These are phyloP conservation scores for Sclerotinia sclerotiorum DNA, from an alignment of 2,329 filamentous ascomycete species.

Conservation along the genomic window DNA sequence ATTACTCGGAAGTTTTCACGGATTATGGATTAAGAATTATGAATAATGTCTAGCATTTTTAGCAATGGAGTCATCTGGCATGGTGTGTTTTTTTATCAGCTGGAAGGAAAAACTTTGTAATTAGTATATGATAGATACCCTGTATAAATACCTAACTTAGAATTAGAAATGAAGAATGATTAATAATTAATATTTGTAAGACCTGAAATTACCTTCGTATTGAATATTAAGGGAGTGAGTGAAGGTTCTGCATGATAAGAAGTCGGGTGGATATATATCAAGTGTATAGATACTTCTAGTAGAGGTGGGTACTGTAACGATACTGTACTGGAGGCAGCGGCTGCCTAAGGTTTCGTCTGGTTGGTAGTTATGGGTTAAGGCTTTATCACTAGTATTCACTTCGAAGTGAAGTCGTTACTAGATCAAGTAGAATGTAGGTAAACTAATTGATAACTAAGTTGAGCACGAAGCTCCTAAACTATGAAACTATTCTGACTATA, in stretches of 20 bases:
- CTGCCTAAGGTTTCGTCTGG: too few species aligned
- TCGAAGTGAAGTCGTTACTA: too few species aligned
- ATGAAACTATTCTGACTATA: too few species aligned
- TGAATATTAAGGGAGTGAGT: not conserved
- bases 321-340: too few species aligned
- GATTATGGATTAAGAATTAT: constrained; percentile 10
- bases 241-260: not conserved
- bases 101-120: not conserved
- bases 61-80: not conserved
- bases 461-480: too few species aligned
- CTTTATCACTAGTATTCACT: too few species aligned
- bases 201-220: not conserved
- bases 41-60: not conserved
- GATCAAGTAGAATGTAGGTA: too few species aligned
- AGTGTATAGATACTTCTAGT: too few species aligned
- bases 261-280: too few species aligned
- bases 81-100: not conserved
- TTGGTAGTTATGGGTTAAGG: too few species aligned
- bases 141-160: constrained; percentile 15
- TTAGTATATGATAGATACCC: constrained; percentile 3
- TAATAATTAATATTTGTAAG: not conserved
- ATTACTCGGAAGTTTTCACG: not conserved
- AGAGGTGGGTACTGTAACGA: too few species aligned
- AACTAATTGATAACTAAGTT: too few species aligned
- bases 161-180: not conserved